Evolutionary conservation across 2,329 filamentous ascomycete species (phyloP), one percentile per base, ranked within the genome.

Genomic region (Pseudogymnoascus destructans): DNA sequence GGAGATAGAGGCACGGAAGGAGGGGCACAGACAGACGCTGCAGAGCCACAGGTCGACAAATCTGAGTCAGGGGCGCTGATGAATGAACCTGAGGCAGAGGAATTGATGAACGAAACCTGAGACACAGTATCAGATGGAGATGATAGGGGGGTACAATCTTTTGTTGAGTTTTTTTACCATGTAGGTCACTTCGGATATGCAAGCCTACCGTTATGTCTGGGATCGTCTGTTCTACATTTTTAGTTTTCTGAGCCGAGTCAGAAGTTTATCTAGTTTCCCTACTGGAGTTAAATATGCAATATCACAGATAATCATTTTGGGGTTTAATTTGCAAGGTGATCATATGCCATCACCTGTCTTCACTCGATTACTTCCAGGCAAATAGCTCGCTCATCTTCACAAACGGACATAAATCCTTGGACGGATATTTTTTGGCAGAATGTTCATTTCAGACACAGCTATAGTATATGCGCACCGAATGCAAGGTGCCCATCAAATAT

Each of bases 401-500:
- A 27, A 49, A 17, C 42, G 23, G 23, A 10, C n/a, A 6, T 27
- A 13, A 30, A 19, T 30, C 23, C 46, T 52, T 3, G 9, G 9
- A 52, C 42, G n/a, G 9, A 3, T 11, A 7, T 17, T 52, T 52
- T 52, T 52, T 52, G 46, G 25, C 46, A 52, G 15, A 52, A 52
- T 52, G n/a, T 52, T 52, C 46, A 52, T 52, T 52, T 52, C 19
- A 30, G 46, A 25, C 46, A 30, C 46, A 52, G 46, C 46, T 52
- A 52, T 30, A 30, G 15, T 52, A 52, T 52, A 52, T 30, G 46
- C 46, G 46, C 46, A 52, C 46, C 46, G 46, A 52, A 52, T 52
- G 46, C 46, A 52, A 52, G 46, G 15, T 38, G 54, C 56, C 25
- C 62, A 57, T 62, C 61, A 61, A 64, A 40, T 21, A 61, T 60